Conservation (phyloP, 139 green algal genomes). For the Asterochloris erici region DNA sequence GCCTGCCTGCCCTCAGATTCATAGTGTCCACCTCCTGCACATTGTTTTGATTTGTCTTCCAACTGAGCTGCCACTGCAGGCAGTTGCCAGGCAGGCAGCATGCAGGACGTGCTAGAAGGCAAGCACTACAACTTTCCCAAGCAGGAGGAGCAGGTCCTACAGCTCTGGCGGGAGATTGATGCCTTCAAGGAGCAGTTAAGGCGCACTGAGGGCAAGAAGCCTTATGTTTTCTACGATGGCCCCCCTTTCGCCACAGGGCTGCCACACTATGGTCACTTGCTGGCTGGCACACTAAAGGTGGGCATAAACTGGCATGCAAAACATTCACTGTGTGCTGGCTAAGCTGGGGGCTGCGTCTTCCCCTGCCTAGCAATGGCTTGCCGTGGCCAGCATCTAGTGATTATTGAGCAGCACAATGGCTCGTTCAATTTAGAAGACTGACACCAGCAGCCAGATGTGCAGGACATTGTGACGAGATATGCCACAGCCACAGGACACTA, state of each 20-base stretch:
- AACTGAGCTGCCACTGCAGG: no score
- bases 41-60: no score
- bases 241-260: conserved; percentile 98
- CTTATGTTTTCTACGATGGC: conserved; percentile 98
- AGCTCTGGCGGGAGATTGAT: conserved; percentile 77
- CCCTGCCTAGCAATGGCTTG: no score
- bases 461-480: conserved; percentile 98
- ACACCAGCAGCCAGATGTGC: neutral
- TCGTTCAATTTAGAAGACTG: no score
- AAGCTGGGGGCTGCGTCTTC: neutral
- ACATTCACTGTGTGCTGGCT: no score
- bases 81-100: neutral
- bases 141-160: conserved; percentile 81
- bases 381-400: no score
- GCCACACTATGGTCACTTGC: conserved; percentile 98
- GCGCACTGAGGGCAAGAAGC: conserved; percentile 80
- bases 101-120: conserved; percentile 62
- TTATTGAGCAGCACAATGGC: no score
- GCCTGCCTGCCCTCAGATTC: no score
- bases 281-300: conserved; percentile 97
- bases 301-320: neutral
- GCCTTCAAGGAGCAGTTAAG: conserved; percentile 79
- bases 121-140: conserved; percentile 80
- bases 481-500: conserved; percentile 84
- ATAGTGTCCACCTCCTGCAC: no score